phyloP scores from a whole-genome alignment of 2,329 filamentous ascomycete species.

The Didymella segeticola region DNA sequence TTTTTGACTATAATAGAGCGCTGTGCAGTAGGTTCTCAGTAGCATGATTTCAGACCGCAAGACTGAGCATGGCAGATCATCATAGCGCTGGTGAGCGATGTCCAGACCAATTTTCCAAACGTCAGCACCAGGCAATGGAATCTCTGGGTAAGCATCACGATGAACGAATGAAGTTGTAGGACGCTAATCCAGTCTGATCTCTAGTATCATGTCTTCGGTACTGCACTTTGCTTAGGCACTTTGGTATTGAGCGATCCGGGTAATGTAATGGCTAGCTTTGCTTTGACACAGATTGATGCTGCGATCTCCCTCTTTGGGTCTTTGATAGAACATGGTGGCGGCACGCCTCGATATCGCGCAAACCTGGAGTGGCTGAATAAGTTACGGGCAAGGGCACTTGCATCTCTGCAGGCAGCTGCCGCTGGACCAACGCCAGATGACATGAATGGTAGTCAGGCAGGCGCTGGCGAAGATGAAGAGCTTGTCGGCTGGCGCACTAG shows the following conservation, averaged over 20 bases:
- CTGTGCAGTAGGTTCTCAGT: constrained; percentile 1
- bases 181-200: not conserved
- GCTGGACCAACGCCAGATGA: not conserved
- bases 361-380: constrained; percentile 7
- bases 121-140: constrained; percentile 6
- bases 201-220: constrained; percentile 10
- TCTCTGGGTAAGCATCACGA: not conserved
- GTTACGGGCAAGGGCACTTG: constrained; percentile 1
- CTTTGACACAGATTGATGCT: constrained; percentile 5
- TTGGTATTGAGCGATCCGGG: constrained; percentile 1
- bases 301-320: not conserved
- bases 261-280: constrained; percentile 4
- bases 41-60: not conserved
- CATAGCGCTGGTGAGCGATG: not conserved
- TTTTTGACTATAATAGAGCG: constrained; percentile 9
- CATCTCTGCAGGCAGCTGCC: not conserved
- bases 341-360: constrained; percentile 3
- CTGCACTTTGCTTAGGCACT: constrained; percentile 5
- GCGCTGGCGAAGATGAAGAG: constrained; percentile 4
- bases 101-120: not conserved
- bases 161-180: not conserved
- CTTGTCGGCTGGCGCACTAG: constrained; percentile 6
- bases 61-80: not conserved
- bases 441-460: not conserved
- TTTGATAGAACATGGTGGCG: constrained; percentile 1